These are phyloP conservation scores for Thelonectria rubi DNA, from an alignment of 2,329 filamentous ascomycete genomes.

Conservation along the genomic window DNA sequence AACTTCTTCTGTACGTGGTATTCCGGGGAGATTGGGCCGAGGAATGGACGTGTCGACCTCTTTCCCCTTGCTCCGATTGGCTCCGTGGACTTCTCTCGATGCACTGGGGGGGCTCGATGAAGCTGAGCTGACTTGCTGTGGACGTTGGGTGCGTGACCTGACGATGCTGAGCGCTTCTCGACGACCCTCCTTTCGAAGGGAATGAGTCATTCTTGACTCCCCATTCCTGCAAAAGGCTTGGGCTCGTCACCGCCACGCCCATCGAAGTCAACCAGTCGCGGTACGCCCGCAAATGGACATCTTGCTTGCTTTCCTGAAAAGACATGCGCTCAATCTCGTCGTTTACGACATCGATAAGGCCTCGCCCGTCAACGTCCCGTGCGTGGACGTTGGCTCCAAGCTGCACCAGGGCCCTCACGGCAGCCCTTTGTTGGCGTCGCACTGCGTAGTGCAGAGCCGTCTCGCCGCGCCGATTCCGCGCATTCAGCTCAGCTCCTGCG, in stretches of 20 bases:
- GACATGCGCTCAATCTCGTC: not conserved
- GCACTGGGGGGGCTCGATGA: not conserved
- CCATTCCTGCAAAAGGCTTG: not conserved
- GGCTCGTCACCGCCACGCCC: not conserved
- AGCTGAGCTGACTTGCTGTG: not conserved
- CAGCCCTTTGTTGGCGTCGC: not conserved
- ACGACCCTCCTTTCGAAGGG: not conserved
- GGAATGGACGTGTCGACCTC: not conserved
- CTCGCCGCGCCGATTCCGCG: not conserved
- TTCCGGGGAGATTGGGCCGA: not conserved
- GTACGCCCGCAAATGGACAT: not conserved
- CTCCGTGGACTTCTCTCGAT: not conserved
- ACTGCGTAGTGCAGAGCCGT: slow-evolving; percentile 4
- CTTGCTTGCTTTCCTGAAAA: not conserved
- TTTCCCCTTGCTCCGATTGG: not conserved
- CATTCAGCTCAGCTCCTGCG: not conserved
- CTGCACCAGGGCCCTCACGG: not conserved
- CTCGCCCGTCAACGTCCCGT: not conserved
- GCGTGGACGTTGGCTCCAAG: not conserved
- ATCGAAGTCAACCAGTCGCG: not conserved
- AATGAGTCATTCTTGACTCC: not conserved
- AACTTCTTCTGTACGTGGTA: not conserved
- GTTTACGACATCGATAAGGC: not conserved
- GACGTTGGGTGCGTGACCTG: too few relatives aligned
- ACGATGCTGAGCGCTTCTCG: not conserved